Conservation (phyloP, 2,329 filamentous ascomycete genomes). For the Purpureocillium takamizusanense region DNA sequence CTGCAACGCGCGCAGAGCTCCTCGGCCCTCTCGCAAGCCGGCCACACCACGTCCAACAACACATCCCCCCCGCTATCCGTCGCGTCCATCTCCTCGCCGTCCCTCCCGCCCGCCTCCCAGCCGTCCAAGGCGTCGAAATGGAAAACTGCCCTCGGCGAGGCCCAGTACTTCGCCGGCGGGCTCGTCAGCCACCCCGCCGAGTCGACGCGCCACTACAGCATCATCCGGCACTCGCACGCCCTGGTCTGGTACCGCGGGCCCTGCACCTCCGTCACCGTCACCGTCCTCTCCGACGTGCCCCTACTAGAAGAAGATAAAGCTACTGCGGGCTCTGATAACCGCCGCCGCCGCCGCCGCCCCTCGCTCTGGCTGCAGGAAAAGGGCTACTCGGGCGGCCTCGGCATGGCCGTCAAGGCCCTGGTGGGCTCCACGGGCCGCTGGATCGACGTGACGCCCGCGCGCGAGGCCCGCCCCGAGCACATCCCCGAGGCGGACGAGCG, state of each 20-base stretch:
- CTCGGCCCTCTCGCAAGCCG: slow-evolving; percentile 15
- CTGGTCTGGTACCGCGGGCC: slow-evolving; percentile 59
- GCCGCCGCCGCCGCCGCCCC: slow-evolving; percentile 58
- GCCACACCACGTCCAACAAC: not conserved
- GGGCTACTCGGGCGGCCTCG: slow-evolving; percentile 59
- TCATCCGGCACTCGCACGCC: slow-evolving; percentile 56
- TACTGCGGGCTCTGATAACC: no score
- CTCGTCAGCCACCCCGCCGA: slow-evolving; percentile 54
- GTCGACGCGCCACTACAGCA: slow-evolving; percentile 55
- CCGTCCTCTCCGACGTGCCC: no score
- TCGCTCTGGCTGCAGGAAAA: slow-evolving; percentile 63
- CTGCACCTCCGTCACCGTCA: slow-evolving; percentile 53
- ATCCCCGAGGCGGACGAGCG: slow-evolving; percentile 50
- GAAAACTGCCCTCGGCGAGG: slow-evolving; percentile 45
- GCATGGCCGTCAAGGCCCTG: slow-evolving; percentile 57
- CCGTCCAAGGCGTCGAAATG: slow-evolving; percentile 22
- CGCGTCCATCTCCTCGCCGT: not conserved
- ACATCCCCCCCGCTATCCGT: slow-evolving; percentile 1
- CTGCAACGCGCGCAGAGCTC: slow-evolving; percentile 22
- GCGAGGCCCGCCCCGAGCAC: slow-evolving; percentile 35
- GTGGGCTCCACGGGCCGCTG: slow-evolving; percentile 50
- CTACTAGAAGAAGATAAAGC: no score
- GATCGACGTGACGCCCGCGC: slow-evolving; percentile 58
- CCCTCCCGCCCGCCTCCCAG: slow-evolving; percentile 1
- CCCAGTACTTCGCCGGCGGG: slow-evolving; percentile 56